A percentile compares a stretch with the other conserved stretches of the same genome.
phyloP scores from a whole-genome alignment of 2,329 filamentous ascomycete genomes.

The Emergomyces orientalis region DNA sequence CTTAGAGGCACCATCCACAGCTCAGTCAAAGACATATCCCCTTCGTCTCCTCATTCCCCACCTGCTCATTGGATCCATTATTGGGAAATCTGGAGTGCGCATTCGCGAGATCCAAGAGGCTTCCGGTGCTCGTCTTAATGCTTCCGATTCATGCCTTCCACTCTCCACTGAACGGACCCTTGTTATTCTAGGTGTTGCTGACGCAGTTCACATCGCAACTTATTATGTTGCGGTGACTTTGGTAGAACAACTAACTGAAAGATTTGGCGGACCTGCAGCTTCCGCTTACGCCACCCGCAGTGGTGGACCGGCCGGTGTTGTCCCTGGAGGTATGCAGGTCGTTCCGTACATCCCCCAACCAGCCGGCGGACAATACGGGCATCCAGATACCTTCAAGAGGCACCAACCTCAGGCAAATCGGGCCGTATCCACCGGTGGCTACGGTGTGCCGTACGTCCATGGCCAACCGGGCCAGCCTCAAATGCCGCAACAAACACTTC shows the following conservation, averaged over 20 bases:
- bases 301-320: conserved; percentile 82
- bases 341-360: conserved; percentile 96
- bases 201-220: conserved; percentile 96
- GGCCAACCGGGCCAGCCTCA: conserved; percentile 46
- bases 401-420: conserved; percentile 65
- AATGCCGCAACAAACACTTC: conserved; percentile 57
- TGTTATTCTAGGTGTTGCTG: conserved; percentile 92
- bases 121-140: conserved; percentile 90
- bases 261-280: conserved; percentile 88
- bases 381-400: conserved; percentile 73
- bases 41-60: conserved; percentile 91
- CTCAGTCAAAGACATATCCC: conserved; percentile 94
- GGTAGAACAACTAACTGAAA: conserved; percentile 91
- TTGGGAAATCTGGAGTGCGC: conserved; percentile 89
- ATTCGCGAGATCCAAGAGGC: conserved; percentile 98
- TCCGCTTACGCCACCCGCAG: conserved; percentile 97
- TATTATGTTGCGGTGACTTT: conserved; percentile 99
- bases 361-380: conserved; percentile 83
- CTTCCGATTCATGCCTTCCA: conserved; percentile 87
- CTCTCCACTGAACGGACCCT: conserved; percentile 95
- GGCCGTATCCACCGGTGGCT: conserved; percentile 59
- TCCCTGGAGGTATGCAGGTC: conserved; percentile 96
- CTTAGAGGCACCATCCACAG: conserved; percentile 74
- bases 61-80: conserved; percentile 96
- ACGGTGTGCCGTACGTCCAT: conserved; percentile 63